phyloP scores from a whole-genome alignment of 208 protist genomes.

The Wallacemonas rigidus region DNA sequence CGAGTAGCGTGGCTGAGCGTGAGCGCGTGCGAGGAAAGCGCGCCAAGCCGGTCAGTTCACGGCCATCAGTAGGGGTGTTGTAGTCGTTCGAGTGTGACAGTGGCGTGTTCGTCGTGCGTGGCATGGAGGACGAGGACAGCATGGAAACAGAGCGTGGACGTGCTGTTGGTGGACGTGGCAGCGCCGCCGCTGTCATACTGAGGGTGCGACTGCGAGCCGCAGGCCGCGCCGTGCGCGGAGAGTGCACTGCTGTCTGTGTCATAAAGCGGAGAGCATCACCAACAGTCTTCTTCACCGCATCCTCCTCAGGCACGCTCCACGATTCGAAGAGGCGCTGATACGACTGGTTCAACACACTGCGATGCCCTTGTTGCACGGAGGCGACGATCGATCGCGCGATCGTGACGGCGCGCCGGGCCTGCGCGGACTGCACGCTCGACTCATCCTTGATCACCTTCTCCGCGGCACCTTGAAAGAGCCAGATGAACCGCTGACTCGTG shows the following conservation, averaged over 20 bases:
- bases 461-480: slow-evolving; percentile 4
- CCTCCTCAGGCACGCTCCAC: slow-evolving; percentile 12
- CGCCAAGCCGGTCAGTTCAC: neutral
- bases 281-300: neutral
- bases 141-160: slow-evolving; percentile 9
- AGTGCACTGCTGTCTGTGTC: neutral
- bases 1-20: slow-evolving; percentile 7
- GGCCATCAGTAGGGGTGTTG: neutral
- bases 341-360: neutral
- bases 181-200: neutral
- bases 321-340: slow-evolving; percentile 8
- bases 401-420: neutral
- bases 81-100: neutral
- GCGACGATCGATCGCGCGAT: slow-evolving; percentile 1
- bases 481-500: slow-evolving; percentile 5
- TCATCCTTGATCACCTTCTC: slow-evolving; percentile 2
- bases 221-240: slow-evolving; percentile 8
- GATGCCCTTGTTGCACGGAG: neutral
- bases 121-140: slow-evolving; percentile 7
- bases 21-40: neutral
- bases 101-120: neutral
- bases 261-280: neutral
- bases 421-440: neutral
- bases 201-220: neutral
- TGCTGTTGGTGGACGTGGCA: neutral